Evolutionary conservation across 345 rosid genomes (phyloP), one percentile per base, ranked within the genome.

Genomic region (Combretum micranthum): DNA sequence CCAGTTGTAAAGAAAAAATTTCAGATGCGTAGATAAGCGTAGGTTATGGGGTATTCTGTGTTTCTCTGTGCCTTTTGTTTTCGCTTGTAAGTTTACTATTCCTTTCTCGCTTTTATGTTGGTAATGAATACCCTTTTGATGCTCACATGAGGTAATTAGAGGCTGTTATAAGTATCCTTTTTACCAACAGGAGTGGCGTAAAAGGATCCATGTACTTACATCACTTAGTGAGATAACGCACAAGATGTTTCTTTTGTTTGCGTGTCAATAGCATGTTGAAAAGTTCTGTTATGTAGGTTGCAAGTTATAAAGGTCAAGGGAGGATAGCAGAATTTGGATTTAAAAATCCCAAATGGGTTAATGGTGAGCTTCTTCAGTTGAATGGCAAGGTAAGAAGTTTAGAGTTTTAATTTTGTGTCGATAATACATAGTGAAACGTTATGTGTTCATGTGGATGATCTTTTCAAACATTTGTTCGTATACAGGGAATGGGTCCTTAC

Each of bases 271-370:
- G 11, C 20, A 52, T 25, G 43, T 14, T 17, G 18, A 42, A 59
- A 57, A 44, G 32, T 60, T 48, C 62, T 50, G 61, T 61, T 49
- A 13, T 73, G 55, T 69, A 92, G 98, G 85, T 79, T 62, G 84
- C 89, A 16, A 77, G 91, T 76, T 84, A 83, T 79, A 79, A 72
- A 75, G 98, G 97, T 62, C 82, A 86, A 77, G 97, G 97, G 75
- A 83, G 91, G 75, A 86, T 86, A 63, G 96, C 98, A 62, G 87
- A 84, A 63, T 70, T 84, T 43, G 95, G 91, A 61, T 86, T 84
- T 65, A 61, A 64, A 52, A 85, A 87, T 69, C 95, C 96, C 15
- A 74, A 66, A 64, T 92, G 98, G 98, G 97, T 92, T 12, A 91
- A 80, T 19, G 97, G 98, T 22, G 88, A 83, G 77, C 91, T 92